These are phyloP conservation scores for Suhomyces chickasaworum DNA, from an alignment of 1,139 yeast species.

Conservation along the genomic window DNA sequence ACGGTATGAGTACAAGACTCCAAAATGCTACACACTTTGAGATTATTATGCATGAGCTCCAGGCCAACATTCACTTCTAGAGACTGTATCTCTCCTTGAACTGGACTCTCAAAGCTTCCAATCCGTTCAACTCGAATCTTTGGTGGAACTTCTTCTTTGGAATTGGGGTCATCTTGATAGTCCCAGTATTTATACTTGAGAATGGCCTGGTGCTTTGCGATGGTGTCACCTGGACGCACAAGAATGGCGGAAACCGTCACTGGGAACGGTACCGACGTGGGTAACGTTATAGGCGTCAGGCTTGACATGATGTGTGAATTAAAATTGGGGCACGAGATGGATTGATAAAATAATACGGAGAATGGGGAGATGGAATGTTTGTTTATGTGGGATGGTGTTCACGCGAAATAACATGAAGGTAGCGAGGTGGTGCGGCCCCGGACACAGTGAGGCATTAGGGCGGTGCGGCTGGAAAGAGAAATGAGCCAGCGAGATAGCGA, in stretches of 20 bases:
- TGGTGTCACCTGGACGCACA: slow-evolving; percentile 46
- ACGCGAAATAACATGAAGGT: neutral
- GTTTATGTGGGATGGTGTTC: slow-evolving; percentile 6
- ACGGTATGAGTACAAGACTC: slow-evolving; percentile 94
- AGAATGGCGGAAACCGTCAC: slow-evolving; percentile 60
- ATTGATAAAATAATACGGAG: neutral
- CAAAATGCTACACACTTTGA: slow-evolving; percentile 50
- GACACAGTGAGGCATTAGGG: neutral
- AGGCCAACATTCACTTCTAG: slow-evolving; percentile 60
- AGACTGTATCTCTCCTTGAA: slow-evolving; percentile 64
- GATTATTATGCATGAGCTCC: slow-evolving; percentile 54
- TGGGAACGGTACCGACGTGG: slow-evolving; percentile 67
- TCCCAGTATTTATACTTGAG: slow-evolving; percentile 70
- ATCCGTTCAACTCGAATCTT: slow-evolving; percentile 58
- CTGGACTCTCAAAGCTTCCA: slow-evolving; percentile 80
- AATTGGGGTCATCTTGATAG: slow-evolving; percentile 59
- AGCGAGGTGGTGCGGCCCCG: neutral
- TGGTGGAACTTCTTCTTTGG: slow-evolving; percentile 45
- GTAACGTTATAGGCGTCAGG: slow-evolving; percentile 43
- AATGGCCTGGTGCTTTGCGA: slow-evolving; percentile 56
- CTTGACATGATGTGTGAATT: slow-evolving; percentile 27
- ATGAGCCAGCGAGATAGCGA: no score
- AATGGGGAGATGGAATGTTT: slow-evolving; percentile 6
- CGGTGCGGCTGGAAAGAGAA: neutral
- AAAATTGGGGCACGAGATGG: neutral